Percentiles rank a stretch among this genome's conserved stretches.
phyloP scores from a whole-genome alignment of 345 rosid genomes.

The Brassica incana region DNA sequence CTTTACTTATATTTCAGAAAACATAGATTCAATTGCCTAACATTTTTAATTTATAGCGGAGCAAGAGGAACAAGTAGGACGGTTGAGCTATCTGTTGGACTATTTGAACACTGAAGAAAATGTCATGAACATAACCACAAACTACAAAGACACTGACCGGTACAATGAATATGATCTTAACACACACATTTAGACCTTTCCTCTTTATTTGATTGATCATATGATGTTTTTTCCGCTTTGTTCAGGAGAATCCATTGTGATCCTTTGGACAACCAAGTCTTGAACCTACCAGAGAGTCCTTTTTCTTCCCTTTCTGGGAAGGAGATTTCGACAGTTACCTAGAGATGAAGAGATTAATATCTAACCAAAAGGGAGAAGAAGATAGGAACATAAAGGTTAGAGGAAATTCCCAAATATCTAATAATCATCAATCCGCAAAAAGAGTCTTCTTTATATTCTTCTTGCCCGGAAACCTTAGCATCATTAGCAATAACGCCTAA shows the following conservation, averaged over 20 bases:
- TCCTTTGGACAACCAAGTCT: conserved; percentile 53
- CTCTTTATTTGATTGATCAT: not conserved
- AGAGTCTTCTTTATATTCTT: conserved; percentile 18
- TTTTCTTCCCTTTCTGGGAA: conserved; percentile 63
- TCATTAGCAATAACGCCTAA: conserved; percentile 25
- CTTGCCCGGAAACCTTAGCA: conserved; percentile 10
- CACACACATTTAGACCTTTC: conserved; percentile 3
- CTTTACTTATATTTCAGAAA: not conserved
- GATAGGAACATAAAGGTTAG: conserved; percentile 37
- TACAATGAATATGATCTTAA: conserved; percentile 34
- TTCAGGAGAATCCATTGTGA: conserved; percentile 29
- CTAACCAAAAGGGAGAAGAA: conserved; percentile 23
- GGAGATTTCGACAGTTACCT: conserved; percentile 68
- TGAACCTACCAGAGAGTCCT: conserved; percentile 87
- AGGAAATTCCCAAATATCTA: conserved; percentile 21
- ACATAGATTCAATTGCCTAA: not conserved
- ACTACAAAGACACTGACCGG: conserved; percentile 67
- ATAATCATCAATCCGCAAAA: conserved; percentile 16
- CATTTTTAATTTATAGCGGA: conserved; percentile 23
- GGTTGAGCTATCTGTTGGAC: conserved; percentile 56
- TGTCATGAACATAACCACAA: conserved; percentile 42
- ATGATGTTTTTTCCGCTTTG: not conserved
- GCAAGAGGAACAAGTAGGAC: conserved; percentile 53
- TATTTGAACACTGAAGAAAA: conserved; percentile 58
- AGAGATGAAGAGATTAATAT: conserved; percentile 39